Base-by-base conservation (phyloP, 2,329 filamentous ascomycete genomes). In the Stagonosporopsis vannaccii region DNA sequence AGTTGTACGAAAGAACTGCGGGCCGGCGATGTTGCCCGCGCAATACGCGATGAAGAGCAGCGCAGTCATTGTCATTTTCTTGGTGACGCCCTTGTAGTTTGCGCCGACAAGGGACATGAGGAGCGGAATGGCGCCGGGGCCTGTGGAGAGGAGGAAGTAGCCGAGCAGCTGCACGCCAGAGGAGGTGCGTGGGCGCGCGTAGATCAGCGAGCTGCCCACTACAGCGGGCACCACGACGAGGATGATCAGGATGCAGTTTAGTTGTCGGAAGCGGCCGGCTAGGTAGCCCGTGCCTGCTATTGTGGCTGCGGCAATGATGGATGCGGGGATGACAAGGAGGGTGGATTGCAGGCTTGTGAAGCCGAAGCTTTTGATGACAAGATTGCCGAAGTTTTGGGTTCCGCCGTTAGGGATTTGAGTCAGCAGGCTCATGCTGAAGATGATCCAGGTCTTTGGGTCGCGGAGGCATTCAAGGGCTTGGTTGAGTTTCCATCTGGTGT, bases 401-500 rank as follows among this genome's bases (percentile, higher is more conserved):
- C 46, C 46, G 5, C 40, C 52, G 20, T 56, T 56, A 2, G 52
- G 45, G 13, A 56, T 56, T 17, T 49, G 41, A 1, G 45, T 49
- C 7, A 49, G 32, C 26, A 56, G 6, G 19, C 41, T 50, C 45
- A 46, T 45, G 35, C 40, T 41, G 46, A 50, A 49, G 23, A 56
- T 56, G n/a, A 56, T 41, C 52, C 45, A 50, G 6, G 45, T 40
- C 26, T 56, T 56, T 12, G 45, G 52, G 33, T 56, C 52, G 15
- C 40, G 40, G 2, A 56, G 35, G 8, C 45, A 49, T 17, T 56
- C 52, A 12, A 56, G 17, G 5, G 39, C 51, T 17, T 54, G 51
- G 3, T 17, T 13, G 13, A 47, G 36, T 35, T 61, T 65, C 50
- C 55, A 68, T 1, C 11, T 36, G 1, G 61, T 58, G n/a, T 67